A percentile compares a stretch with the other conserved stretches of the same genome.
These are phyloP conservation scores for Meyerozyma carpophila DNA, from an alignment of 1,139 yeast species.

Conservation along the genomic window DNA sequence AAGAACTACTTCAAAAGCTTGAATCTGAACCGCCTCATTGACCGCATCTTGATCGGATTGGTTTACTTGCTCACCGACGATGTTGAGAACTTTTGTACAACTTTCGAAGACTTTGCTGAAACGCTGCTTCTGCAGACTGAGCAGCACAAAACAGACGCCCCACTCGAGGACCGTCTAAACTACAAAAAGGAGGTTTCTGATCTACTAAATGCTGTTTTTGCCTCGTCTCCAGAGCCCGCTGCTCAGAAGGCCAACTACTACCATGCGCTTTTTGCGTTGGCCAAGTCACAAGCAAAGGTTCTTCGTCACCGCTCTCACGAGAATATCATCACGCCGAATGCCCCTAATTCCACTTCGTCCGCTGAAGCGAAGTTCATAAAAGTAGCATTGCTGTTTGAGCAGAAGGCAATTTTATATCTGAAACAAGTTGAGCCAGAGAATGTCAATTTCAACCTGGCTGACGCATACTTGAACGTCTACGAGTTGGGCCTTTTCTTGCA, in stretches of 20 bases:
- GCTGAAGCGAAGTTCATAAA: background rate
- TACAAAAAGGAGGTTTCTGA: background rate
- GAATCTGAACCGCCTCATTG: slow-evolving; percentile 12
- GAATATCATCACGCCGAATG: slow-evolving; percentile 2
- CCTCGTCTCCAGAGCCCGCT: slow-evolving; percentile 4
- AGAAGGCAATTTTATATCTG: slow-evolving; percentile 18
- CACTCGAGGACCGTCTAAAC: background rate
- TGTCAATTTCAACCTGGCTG: slow-evolving; percentile 5
- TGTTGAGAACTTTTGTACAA: slow-evolving; percentile 16
- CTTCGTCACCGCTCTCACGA: slow-evolving; percentile 6
- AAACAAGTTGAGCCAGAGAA: background rate
- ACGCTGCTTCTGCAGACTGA: slow-evolving; percentile 2
- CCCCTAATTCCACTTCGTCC: background rate
- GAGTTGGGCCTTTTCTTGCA: slow-evolving; percentile 24
- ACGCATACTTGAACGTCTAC: slow-evolving; percentile 26
- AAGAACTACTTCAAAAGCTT: slow-evolving; percentile 19
- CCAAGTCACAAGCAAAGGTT: slow-evolving; percentile 16
- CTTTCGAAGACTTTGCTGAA: slow-evolving; percentile 16
- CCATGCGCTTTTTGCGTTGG: slow-evolving; percentile 29
- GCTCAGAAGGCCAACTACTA: slow-evolving; percentile 25
- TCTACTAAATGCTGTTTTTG: background rate
- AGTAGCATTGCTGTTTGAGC: slow-evolving; percentile 27
- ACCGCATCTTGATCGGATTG: slow-evolving; percentile 31
- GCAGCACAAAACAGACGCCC: background rate
- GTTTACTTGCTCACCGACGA: slow-evolving; percentile 28